Conservation (phyloP, 257 asterid genomes). For the Solanum tacnaense region DNA sequence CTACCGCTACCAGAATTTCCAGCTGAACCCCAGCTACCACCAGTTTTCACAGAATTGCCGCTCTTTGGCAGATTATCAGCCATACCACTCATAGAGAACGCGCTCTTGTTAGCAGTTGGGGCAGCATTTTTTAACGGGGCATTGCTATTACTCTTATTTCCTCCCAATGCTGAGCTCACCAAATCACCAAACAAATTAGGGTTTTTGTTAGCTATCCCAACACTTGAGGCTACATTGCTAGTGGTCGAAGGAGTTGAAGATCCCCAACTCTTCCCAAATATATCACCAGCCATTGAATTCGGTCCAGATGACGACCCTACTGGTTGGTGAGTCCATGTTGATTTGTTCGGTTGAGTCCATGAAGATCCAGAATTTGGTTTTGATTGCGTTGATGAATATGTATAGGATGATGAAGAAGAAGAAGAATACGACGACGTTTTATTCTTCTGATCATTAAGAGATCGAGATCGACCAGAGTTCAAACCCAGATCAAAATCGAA, state of each 20-base stretch:
- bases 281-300: constrained; percentile 86
- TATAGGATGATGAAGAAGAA: not conserved
- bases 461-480: constrained; percentile 37
- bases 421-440: constrained; percentile 27
- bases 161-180: constrained; percentile 58
- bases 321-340: constrained; percentile 86
- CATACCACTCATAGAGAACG: constrained; percentile 57
- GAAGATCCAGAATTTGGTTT: constrained; percentile 45
- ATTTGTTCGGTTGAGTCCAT: constrained; percentile 39
- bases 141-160: constrained; percentile 45
- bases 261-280: constrained; percentile 81
- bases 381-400: constrained; percentile 30
- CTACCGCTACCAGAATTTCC: constrained; percentile 16
- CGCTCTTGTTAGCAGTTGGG: constrained; percentile 21
- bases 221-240: not conserved
- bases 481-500: constrained; percentile 87
- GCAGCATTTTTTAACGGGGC: constrained; percentile 58
- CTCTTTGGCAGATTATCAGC: constrained; percentile 65
- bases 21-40: constrained; percentile 33
- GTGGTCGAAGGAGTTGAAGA: constrained; percentile 39
- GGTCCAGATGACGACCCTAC: constrained; percentile 53
- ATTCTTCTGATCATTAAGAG: constrained; percentile 62
- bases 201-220: constrained; percentile 65
- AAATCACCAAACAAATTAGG: constrained; percentile 86
- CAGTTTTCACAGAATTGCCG: constrained; percentile 18